Base-by-base conservation (phyloP, 2,329 filamentous ascomycete genomes). In the Metarhizium rileyi region DNA sequence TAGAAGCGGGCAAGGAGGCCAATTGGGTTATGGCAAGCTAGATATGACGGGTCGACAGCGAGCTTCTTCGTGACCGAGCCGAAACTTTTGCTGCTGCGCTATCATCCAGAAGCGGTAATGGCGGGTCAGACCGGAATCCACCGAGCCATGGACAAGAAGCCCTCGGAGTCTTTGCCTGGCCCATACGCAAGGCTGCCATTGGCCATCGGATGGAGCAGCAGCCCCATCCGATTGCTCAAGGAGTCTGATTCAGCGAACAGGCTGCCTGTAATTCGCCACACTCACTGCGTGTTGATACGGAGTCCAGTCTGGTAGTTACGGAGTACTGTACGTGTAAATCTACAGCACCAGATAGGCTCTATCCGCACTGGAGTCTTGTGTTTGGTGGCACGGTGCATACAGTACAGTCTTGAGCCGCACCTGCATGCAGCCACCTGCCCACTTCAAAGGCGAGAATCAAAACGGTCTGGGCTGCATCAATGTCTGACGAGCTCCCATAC, bases 31-130 rank as follows among this genome's bases (percentile, higher is more conserved):
- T n/a, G 27, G 47, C 33, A 16, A 46, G 44, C 41, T 41, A 8
- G 14, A 36, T 20, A 26, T 43, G 18, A 18, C 36, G 40, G 25
- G 3, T 43, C n/a, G 18, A 25, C n/a, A 25, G 36, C 23, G 28
- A 35, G 38, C 25, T 42, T n/a, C 14, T 40, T 28, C 16, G 30
- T 42, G 45, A 43, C 46, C 30, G 26, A 46, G 40, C 28, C 47
- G 50, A 54, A 54, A 52, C 52, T 56, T 57, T 57, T 54, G 33
- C 23, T 47, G 28, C 18, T 26, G 27, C 38, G 36, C 25, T 33
- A 20, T 27, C 26, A 9, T 28, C 35, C 18, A 38, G 38, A 47
- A 46, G 38, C 36, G 36, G 33, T 20, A n/a, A 9, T 35, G 38
- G 42, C 49, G 40, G 46, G 46, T 49, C 50, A 45, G 47, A 42